Evolutionary conservation across 1,139 yeast species (phyloP).

Genomic region (Pichia sp.): DNA sequence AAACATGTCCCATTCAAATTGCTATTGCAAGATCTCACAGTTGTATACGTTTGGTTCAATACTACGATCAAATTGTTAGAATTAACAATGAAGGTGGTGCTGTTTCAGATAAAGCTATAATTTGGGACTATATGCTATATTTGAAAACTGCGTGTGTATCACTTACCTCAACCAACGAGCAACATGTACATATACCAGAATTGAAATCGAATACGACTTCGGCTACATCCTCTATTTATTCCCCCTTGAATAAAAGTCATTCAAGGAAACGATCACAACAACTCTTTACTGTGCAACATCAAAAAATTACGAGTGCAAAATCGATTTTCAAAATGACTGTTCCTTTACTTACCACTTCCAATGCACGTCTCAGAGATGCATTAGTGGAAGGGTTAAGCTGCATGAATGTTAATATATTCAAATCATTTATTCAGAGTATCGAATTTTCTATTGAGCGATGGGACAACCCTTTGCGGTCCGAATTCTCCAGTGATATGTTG

Average conservation of each 20-base stretch:
- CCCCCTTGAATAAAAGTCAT: constrained; percentile 33
- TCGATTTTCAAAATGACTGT: constrained; percentile 83
- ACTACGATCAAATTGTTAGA: constrained; percentile 71
- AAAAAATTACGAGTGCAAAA: constrained; percentile 86
- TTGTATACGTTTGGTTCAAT: constrained; percentile 79
- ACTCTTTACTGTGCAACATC: constrained; percentile 76
- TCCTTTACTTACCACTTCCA: constrained; percentile 69
- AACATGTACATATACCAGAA: constrained; percentile 54
- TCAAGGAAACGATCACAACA: constrained; percentile 69
- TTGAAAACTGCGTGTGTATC: constrained; percentile 90
- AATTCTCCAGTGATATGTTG: constrained; percentile 14
- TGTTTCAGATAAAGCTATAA: constrained; percentile 31
- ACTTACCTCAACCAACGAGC: constrained; percentile 82
- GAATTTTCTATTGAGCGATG: constrained; percentile 57
- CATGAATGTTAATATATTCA: constrained; percentile 82
- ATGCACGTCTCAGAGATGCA: constrained; percentile 71
- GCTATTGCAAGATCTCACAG: constrained; percentile 92
- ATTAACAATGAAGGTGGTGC: constrained; percentile 43
- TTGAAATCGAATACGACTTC: constrained; percentile 12
- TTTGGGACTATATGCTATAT: constrained; percentile 46
- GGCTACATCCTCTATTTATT: constrained; percentile 18
- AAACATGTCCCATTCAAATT: constrained; percentile 84
- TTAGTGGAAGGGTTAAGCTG: constrained; percentile 82
- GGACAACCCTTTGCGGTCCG: constrained; percentile 33
- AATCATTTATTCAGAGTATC: constrained; percentile 71